A percentile compares a stretch with the other conserved stretches of the same genome.
Conservation (phyloP, 1,284 basidiomycete species). For the Erythrobasidium hasegawianum region DNA sequence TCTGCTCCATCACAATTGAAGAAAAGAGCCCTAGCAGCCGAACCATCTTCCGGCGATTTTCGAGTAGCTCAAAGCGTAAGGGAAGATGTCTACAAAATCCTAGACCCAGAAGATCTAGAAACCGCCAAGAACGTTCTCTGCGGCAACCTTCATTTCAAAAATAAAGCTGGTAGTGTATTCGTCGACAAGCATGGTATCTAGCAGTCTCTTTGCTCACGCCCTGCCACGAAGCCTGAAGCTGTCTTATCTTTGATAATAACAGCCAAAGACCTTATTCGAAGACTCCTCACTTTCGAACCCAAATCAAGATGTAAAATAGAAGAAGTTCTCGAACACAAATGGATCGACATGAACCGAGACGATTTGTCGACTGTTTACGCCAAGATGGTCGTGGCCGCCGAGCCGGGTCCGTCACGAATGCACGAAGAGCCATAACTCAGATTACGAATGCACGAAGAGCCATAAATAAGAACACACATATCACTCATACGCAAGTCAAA, state of each 20-base stretch:
- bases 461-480: too few species aligned
- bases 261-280: conserved; percentile 1
- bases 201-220: not conserved
- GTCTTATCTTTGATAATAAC: not conserved
- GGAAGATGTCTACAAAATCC: not conserved
- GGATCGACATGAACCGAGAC: not conserved
- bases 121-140: not conserved
- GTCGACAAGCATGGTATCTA: not conserved
- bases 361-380: not conserved
- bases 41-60: not conserved
- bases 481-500: too few species aligned
- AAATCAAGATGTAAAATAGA: not conserved
- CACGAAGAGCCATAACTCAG: not conserved
- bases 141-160: not conserved
- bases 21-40: not conserved
- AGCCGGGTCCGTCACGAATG: not conserved
- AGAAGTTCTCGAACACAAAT: not conserved
- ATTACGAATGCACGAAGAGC: too few species aligned
- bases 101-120: not conserved
- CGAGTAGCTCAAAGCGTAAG: not conserved
- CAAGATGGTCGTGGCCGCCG: not conserved
- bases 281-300: not conserved
- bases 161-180: not conserved
- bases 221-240: not conserved
- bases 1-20: not conserved